phyloP scores from a whole-genome alignment of 108 stramenopile genomes.

The Skeletonema costatum region DNA sequence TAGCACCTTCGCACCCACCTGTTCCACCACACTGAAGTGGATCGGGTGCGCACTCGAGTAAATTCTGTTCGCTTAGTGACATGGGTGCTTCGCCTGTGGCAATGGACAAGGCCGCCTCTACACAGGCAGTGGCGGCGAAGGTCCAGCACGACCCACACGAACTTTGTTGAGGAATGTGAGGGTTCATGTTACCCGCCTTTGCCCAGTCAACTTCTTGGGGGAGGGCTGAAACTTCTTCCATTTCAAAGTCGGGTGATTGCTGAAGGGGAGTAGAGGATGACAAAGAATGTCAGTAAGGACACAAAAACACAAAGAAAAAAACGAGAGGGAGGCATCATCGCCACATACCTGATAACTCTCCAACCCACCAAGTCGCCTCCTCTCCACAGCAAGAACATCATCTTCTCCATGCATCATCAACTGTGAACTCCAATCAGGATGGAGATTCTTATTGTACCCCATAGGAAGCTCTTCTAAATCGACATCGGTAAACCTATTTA shows the following conservation, averaged over 20 bases:
- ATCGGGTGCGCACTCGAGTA: slow-evolving; percentile 82
- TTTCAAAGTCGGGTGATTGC: slow-evolving; percentile 38
- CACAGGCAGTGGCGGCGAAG: slow-evolving; percentile 68
- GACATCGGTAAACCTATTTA: slow-evolving; percentile 73
- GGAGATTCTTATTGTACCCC: slow-evolving; percentile 14
- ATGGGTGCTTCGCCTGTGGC: slow-evolving; percentile 60
- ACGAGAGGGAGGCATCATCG: not conserved
- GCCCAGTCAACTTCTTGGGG: slow-evolving; percentile 88
- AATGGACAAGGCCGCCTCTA: slow-evolving; percentile 85
- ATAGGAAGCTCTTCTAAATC: slow-evolving; percentile 17
- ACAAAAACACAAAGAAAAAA: not conserved
- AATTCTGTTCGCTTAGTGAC: slow-evolving; percentile 66
- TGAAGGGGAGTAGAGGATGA: not conserved
- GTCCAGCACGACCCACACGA: slow-evolving; percentile 90
- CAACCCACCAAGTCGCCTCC: not conserved
- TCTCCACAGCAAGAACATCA: slow-evolving; percentile 2
- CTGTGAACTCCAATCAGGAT: slow-evolving; percentile 15
- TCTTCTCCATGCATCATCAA: not conserved
- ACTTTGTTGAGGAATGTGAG: slow-evolving; percentile 82
- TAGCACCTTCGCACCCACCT: slow-evolving; percentile 74
- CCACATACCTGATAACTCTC: slow-evolving; percentile 11
- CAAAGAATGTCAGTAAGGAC: not conserved
- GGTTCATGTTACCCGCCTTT: slow-evolving; percentile 54
- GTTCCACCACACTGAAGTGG: slow-evolving; percentile 80
- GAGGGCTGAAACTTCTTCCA: slow-evolving; percentile 53